Evolutionary conservation across 139 green algal genomes (phyloP), one percentile per base, ranked within the genome.

Genomic region (Chlorella vulgaris): DNA sequence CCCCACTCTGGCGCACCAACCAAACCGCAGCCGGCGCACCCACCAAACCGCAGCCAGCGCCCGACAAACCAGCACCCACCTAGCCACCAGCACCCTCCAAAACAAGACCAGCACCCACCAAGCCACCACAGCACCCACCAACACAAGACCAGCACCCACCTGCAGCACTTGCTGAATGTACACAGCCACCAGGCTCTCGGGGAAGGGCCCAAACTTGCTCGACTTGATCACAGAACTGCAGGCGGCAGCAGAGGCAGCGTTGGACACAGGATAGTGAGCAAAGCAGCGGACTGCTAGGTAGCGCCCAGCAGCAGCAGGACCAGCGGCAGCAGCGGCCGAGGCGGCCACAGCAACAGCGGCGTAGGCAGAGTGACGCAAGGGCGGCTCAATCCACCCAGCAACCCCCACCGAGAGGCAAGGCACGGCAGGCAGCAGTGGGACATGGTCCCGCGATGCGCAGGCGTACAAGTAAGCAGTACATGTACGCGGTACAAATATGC

Each of bases 141-240:
- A 24, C 55, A n/a, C 21, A 63, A 29, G 21, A 8, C 28, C 61
- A 66, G 35, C 4, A 60, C 60, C 29, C 50, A 31, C 81, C 74
- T 86, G 81, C 29, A 81, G 69, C 29, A 89, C 90, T 85, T 98
- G 95, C 18, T 92, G 89, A 42, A 97, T 97, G 87, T 97, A 98
- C 13, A 98, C 86, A 4, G 93, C 94, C 36, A 92, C 93, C 43
- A 98, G 87, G 28, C 86, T 87, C 88, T 99, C 96, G 13, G 93
- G 89, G 55, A 99, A 97, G 21, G 90, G 89, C 22, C 96, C 96
- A 84, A 98, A 98, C 62, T 94, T 93, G 81, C 86, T 93, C n/a
- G 92, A 88, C 76, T 97, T 97, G 86, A 98, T 96, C 31, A 98
- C 84, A 38, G 81, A 84, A 0, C 92, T 79, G 73, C 53, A 55